phyloP scores from a whole-genome alignment of 164 flowering plant species.

The Brasenia schreberi region DNA sequence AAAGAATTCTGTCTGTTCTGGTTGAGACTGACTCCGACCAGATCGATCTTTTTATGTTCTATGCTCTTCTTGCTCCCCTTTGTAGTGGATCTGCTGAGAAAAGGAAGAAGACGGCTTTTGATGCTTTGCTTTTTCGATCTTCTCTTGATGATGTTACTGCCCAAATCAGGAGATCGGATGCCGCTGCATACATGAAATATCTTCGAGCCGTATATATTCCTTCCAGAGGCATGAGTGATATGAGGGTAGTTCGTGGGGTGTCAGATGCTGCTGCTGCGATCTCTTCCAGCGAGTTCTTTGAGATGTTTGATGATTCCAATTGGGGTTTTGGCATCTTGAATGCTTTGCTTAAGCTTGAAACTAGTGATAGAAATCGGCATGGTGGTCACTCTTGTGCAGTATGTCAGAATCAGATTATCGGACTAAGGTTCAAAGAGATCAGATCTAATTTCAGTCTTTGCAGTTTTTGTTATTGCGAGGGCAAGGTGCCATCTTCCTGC shows the following conservation, averaged over 20 bases:
- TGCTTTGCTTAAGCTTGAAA: constrained; percentile 66
- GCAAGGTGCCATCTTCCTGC: constrained; percentile 71
- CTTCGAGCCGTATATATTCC: constrained; percentile 78
- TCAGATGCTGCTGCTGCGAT: constrained; percentile 30
- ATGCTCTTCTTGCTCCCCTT: constrained; percentile 74
- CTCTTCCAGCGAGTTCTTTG: constrained; percentile 57
- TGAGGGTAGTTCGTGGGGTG: constrained; percentile 72
- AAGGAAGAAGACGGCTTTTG: constrained; percentile 71
- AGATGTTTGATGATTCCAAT: constrained; percentile 82
- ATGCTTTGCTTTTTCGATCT: constrained; percentile 76
- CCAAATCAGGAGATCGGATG: constrained; percentile 62
- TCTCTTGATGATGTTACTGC: constrained; percentile 55
- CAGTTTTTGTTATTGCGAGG: constrained; percentile 83
- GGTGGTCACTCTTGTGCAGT: constrained; percentile 60
- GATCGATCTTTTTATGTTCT: constrained; percentile 88
- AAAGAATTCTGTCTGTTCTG: constrained; percentile 58
- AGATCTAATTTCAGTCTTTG: constrained; percentile 71
- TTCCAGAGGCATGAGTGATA: constrained; percentile 60
- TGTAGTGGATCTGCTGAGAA: constrained; percentile 64
- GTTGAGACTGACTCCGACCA: constrained; percentile 68
- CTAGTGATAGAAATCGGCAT: constrained; percentile 73
- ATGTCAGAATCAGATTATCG: constrained; percentile 83
- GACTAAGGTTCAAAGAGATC: constrained; percentile 87
- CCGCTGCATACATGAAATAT: constrained; percentile 47
- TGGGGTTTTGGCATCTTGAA: constrained; percentile 93